Percentiles rank a stretch among this genome's conserved stretches.
phyloP scores from a whole-genome alignment of 805 yeast species.

The Candida ascalaphidarum region DNA sequence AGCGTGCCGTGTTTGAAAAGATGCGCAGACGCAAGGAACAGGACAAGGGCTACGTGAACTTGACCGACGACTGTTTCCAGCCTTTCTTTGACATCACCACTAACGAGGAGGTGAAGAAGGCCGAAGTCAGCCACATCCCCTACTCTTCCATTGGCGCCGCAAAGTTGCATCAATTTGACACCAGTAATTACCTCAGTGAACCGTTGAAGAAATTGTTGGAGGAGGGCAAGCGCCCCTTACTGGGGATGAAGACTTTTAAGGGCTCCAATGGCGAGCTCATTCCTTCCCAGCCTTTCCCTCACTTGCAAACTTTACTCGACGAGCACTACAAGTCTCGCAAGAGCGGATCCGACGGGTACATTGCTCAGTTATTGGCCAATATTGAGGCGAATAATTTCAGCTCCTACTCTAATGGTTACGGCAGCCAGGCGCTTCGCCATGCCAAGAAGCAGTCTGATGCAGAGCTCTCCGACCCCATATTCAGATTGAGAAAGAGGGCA shows the following conservation, averaged over 20 bases:
- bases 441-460: conserved; percentile 14
- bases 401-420: conserved; percentile 31
- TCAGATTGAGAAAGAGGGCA: conserved; percentile 62
- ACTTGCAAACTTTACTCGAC: conserved; percentile 31
- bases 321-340: conserved; percentile 16
- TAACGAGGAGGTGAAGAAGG: conserved; percentile 36
- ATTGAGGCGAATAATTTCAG: conserved; percentile 31
- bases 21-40: conserved; percentile 60
- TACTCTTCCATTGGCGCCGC: conserved; percentile 70
- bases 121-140: conserved; percentile 63
- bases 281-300: conserved; percentile 40
- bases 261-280: conserved; percentile 44
- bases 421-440: too few relatives aligned
- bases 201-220: conserved; percentile 31
- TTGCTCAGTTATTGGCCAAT: conserved; percentile 30
- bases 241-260: conserved; percentile 36
- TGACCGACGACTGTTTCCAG: conserved; percentile 79
- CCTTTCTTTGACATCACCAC: conserved; percentile 68
- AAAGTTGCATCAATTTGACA: conserved; percentile 55
- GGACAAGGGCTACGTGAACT: conserved; percentile 73
- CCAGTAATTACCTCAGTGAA: conserved; percentile 44
- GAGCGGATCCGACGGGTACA: conserved; percentile 19
- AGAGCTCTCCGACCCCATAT: conserved; percentile 40
- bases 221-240: conserved; percentile 37
- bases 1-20: conserved; percentile 79